A percentile compares a stretch with the other conserved stretches of the same genome.
Evolutionary conservation across 108 stramenopile species (phyloP).

Genomic region (Hondaea fermentalgiana): DNA sequence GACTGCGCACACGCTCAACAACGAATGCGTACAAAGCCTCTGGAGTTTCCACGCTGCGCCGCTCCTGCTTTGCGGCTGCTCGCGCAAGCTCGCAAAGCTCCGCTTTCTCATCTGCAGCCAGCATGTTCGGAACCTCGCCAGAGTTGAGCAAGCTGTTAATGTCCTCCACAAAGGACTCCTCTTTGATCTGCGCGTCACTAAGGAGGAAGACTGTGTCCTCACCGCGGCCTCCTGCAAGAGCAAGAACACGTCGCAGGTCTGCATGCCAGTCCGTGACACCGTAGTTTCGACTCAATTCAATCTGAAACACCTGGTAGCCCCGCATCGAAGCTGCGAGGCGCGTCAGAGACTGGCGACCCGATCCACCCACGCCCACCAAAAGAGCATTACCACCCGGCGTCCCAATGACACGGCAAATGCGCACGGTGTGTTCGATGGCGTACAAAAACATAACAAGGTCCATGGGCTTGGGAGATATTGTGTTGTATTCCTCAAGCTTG

Average conservation of each 20-base stretch:
- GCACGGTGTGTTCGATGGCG: conserved; percentile 59
- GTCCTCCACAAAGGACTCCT: conserved; percentile 57
- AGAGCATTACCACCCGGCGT: conserved; percentile 63
- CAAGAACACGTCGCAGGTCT: conserved; percentile 49
- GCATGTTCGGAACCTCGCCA: conserved; percentile 64
- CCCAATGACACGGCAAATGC: conserved; percentile 53
- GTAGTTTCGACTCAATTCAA: conserved; percentile 59
- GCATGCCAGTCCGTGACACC: conserved; percentile 51
- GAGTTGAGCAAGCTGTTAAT: conserved; percentile 59
- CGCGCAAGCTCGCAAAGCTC: conserved; percentile 43
- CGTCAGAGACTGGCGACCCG: conserved; percentile 60
- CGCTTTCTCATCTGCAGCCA: conserved; percentile 49
- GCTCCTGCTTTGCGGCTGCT: conserved; percentile 45
- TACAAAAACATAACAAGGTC: conserved; percentile 63
- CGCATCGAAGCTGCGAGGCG: conserved; percentile 56
- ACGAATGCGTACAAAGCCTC: conserved; percentile 50
- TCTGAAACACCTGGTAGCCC: conserved; percentile 41
- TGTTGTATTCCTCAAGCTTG: conserved; percentile 51
- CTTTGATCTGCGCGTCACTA: conserved; percentile 59
- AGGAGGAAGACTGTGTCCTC: conserved; percentile 49
- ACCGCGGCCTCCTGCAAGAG: conserved; percentile 39
- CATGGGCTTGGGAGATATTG: conserved; percentile 47
- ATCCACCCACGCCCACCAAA: conserved; percentile 68
- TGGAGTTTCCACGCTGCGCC: conserved; percentile 39
- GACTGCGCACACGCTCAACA: conserved; percentile 40